Conservation (phyloP, 441 rosid species). For the Erodium texanum region DNA sequence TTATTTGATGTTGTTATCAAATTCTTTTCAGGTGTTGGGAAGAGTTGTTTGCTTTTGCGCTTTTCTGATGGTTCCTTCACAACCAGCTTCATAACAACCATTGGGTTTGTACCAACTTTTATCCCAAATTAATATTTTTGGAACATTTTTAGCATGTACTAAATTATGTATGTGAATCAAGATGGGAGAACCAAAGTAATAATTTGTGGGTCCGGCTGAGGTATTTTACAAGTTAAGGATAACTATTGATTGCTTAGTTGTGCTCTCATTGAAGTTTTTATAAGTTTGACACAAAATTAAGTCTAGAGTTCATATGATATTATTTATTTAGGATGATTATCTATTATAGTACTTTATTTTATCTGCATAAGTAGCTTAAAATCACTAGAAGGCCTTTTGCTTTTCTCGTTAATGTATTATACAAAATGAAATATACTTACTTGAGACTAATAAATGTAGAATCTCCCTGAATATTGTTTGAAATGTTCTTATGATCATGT, state of each 20-base stretch:
- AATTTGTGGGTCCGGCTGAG: slow-evolving; percentile 6
- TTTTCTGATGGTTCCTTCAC: slow-evolving; percentile 98
- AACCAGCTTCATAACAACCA: slow-evolving; percentile 92
- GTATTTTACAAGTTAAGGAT: slow-evolving; percentile 10
- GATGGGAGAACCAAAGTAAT: slow-evolving; percentile 1
- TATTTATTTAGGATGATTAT: slow-evolving; percentile 1
- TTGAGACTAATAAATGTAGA: not conserved
- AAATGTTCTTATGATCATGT: slow-evolving; percentile 5
- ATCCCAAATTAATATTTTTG: slow-evolving; percentile 25
- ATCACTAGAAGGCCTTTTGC: not conserved
- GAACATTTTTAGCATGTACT: not conserved
- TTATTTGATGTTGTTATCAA: slow-evolving; percentile 10
- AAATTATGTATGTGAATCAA: slow-evolving; percentile 2
- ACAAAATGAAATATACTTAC: not conserved
- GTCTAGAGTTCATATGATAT: slow-evolving; percentile 3
- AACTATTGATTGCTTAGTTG: not conserved
- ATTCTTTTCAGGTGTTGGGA: slow-evolving; percentile 68
- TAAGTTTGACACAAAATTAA: not conserved
- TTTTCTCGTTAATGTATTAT: not conserved
- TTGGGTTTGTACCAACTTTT: slow-evolving; percentile 44
- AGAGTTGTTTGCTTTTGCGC: slow-evolving; percentile 98
- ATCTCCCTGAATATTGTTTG: slow-evolving; percentile 6
- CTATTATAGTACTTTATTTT: not conserved
- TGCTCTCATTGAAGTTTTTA: not conserved
- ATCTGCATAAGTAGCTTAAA: too few relatives aligned